phyloP scores from a whole-genome alignment of 2,329 filamentous ascomycete genomes.

The Paracorniculantispora psalliotae region DNA sequence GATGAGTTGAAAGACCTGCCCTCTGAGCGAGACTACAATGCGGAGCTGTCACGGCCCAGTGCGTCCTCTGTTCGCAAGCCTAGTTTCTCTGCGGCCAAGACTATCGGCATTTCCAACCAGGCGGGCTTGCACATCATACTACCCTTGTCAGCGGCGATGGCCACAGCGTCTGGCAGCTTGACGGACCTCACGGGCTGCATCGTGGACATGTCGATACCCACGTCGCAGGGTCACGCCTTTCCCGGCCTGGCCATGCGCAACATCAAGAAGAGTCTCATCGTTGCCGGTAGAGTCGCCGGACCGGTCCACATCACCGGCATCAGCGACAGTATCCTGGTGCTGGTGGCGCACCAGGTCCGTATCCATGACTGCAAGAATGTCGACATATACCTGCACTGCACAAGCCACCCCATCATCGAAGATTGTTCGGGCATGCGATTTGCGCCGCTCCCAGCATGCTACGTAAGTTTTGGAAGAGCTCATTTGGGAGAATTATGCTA shows the following conservation, averaged over 20 bases:
- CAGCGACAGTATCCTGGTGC: slow-evolving; percentile 67
- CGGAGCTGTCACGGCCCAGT: slow-evolving; percentile 42
- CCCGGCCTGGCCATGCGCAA: slow-evolving; percentile 64
- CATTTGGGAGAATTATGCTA: background rate
- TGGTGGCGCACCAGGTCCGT: slow-evolving; percentile 79
- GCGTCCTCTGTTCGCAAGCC: slow-evolving; percentile 49
- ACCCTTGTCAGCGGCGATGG: slow-evolving; percentile 63
- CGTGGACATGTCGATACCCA: slow-evolving; percentile 72
- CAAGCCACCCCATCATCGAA: slow-evolving; percentile 88
- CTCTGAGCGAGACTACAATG: slow-evolving; percentile 46
- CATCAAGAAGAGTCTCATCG: slow-evolving; percentile 64
- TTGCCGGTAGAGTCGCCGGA: slow-evolving; percentile 74
- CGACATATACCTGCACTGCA: slow-evolving; percentile 76
- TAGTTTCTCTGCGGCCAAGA: slow-evolving; percentile 56
- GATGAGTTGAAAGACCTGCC: slow-evolving; percentile 18
- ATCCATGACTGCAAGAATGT: slow-evolving; percentile 84
- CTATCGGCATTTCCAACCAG: slow-evolving; percentile 64
- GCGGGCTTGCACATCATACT: slow-evolving; percentile 69
- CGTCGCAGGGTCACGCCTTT: slow-evolving; percentile 55
- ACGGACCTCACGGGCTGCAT: slow-evolving; percentile 66
- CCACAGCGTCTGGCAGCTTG: slow-evolving; percentile 68
- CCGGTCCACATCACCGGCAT: slow-evolving; percentile 79
- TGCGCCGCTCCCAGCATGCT: slow-evolving; percentile 64
- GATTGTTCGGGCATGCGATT: slow-evolving; percentile 77
- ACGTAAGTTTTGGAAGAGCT: slow-evolving; percentile 50